Percentiles rank a stretch among this genome's conserved stretches.
Evolutionary conservation across 352 stramenopile genomes (phyloP).

Genomic region (Globisporangium apiculatum): DNA sequence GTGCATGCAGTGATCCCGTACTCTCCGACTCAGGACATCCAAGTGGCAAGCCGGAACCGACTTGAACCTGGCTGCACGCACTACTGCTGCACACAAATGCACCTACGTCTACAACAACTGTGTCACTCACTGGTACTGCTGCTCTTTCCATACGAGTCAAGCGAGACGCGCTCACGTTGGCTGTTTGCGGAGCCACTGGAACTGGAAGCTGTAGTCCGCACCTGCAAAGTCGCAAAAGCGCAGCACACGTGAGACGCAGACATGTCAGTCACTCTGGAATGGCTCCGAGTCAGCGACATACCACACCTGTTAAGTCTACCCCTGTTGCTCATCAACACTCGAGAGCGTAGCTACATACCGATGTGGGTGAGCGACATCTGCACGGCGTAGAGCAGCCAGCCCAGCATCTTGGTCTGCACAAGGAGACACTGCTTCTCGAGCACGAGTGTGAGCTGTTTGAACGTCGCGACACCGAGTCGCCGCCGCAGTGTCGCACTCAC

Average conservation of each 20-base stretch:
- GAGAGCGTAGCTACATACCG: slow-evolving; percentile 3
- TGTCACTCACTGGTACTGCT: too few relatives aligned
- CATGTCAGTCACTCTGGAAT: too few relatives aligned
- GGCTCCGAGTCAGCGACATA: neutral
- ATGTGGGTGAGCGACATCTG: slow-evolving; percentile 4
- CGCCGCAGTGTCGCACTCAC: slow-evolving; percentile 16
- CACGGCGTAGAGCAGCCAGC: slow-evolving; percentile 22
- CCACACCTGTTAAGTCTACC: neutral
- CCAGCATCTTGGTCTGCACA: slow-evolving; percentile 27
- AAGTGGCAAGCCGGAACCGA: too few relatives aligned
- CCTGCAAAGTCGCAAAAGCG: neutral
- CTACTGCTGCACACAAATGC: too few relatives aligned
- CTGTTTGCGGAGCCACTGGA: neutral
- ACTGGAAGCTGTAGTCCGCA: slow-evolving; percentile 2
- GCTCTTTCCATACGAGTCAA: too few relatives aligned
- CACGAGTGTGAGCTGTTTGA: slow-evolving; percentile 26
- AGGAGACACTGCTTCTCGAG: slow-evolving; percentile 21
- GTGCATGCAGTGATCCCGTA: too few relatives aligned
- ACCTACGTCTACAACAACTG: too few relatives aligned
- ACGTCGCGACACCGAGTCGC: slow-evolving; percentile 15
- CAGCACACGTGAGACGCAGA: neutral
- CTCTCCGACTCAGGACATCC: too few relatives aligned
- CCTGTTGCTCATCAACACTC: neutral
- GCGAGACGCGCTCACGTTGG: neutral
- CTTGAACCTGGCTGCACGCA: too few relatives aligned